Percentiles rank a stretch among this genome's conserved stretches.
Conservation (phyloP, 768 basidiomycete genomes). For the Infundibulicybe gibba region DNA sequence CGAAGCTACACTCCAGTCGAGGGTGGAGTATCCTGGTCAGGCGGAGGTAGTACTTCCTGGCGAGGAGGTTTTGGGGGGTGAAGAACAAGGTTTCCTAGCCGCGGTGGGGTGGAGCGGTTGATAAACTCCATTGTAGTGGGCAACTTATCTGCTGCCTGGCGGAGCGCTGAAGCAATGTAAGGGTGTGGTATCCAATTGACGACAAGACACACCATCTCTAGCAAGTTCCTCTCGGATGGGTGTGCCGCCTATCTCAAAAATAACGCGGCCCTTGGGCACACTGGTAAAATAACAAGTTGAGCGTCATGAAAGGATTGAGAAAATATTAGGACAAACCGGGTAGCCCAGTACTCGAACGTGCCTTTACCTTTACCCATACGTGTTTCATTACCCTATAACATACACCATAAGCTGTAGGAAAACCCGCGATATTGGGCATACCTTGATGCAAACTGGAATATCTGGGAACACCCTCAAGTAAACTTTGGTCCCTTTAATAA, state of each 20-base stretch:
- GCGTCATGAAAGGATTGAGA: not conserved
- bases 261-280: constrained; percentile 82
- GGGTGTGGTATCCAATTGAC: constrained; percentile 2
- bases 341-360: constrained; percentile 96
- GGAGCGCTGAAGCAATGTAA: constrained; percentile 56
- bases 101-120: constrained; percentile 58
- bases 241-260: constrained; percentile 90
- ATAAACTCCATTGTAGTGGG: constrained; percentile 91
- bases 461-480: constrained; percentile 93
- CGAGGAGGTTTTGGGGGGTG: constrained; percentile 33
- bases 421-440: constrained; percentile 21
- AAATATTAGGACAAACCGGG: constrained; percentile 54
- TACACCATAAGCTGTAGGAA: not conserved
- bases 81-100: constrained; percentile 66
- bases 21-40: constrained; percentile 1
- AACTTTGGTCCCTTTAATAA: constrained; percentile 84
- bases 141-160: constrained; percentile 83
- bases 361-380: constrained; percentile 99
- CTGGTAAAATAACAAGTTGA: constrained; percentile 31
- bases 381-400: constrained; percentile 85
- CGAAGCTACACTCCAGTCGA: constrained; percentile 4
- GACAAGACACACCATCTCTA: constrained; percentile 65
- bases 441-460: constrained; percentile 96
- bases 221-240: constrained; percentile 92
- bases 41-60: constrained; percentile 5